Conservation (phyloP, 2,329 filamentous ascomycete species). For the Fusarium fracticaudum region DNA sequence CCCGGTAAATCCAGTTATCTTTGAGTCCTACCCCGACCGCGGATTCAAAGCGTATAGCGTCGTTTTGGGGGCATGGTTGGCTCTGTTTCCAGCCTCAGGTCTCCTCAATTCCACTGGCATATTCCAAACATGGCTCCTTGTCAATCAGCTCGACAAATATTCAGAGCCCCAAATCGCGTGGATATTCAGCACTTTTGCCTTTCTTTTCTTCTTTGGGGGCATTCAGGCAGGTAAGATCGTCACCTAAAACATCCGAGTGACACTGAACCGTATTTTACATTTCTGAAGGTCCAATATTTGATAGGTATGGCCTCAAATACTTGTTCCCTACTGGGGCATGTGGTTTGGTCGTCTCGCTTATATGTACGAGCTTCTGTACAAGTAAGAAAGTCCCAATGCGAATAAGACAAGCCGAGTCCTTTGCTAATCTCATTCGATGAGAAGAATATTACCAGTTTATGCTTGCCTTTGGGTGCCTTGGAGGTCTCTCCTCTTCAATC, state of each 20-base stretch:
- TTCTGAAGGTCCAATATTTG: not conserved
- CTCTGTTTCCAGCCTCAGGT: not conserved
- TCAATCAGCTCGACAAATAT: accelerated
- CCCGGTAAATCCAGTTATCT: accelerated
- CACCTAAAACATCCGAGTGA: no score
- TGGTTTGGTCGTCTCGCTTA: accelerated
- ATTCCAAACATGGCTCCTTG: not conserved
- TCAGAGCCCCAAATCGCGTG: not conserved
- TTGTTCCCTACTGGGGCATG: not conserved
- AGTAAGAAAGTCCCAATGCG: accelerated
- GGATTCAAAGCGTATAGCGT: not conserved
- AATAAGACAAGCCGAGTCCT: accelerated
- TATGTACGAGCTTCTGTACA: not conserved
- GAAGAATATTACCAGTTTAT: not conserved
- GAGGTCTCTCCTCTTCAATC: not conserved
- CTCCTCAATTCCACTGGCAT: not conserved
- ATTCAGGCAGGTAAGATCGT: not conserved
- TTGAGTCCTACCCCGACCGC: not conserved
- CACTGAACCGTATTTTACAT: no score
- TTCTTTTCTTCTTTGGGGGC: not conserved
- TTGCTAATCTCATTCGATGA: not conserved
- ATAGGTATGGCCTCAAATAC: not conserved
- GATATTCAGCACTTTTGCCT: not conserved
- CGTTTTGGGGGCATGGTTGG: not conserved
- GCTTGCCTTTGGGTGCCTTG: not conserved